phyloP scores from a whole-genome alignment of 177 flowering plant genomes.

The Telopea speciosissima region DNA sequence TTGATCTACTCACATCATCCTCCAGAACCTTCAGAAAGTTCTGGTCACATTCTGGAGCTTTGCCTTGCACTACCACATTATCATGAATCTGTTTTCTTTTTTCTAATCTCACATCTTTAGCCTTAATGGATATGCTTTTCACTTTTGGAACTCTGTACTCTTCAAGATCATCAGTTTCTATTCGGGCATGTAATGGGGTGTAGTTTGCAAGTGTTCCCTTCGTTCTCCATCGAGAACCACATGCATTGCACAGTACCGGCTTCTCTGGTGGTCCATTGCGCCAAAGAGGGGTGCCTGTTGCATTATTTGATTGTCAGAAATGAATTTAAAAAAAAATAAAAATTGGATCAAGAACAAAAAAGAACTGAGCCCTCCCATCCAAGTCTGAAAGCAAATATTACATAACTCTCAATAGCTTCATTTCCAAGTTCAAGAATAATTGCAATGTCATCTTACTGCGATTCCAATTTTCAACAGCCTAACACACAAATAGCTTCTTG shows the following conservation, averaged over 20 bases:
- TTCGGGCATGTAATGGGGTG: conserved; percentile 68
- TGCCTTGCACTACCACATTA: conserved; percentile 21
- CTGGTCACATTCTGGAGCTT: conserved; percentile 29
- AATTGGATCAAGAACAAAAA: neutral
- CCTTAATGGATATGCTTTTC: conserved; percentile 44
- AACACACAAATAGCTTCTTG: neutral
- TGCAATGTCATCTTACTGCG: neutral
- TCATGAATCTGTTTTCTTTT: conserved; percentile 49
- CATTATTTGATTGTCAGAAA: neutral
- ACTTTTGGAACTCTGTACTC: conserved; percentile 34
- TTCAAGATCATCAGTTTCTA: conserved; percentile 50
- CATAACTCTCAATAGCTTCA: neutral
- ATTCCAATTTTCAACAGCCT: neutral
- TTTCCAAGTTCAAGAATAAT: neutral
- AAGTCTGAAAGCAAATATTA: neutral
- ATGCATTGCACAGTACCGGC: conserved; percentile 81
- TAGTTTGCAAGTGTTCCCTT: conserved; percentile 70
- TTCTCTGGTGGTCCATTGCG: conserved; percentile 86
- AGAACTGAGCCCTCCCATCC: neutral
- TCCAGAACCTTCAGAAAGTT: conserved; percentile 45
- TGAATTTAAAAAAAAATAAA: neutral
- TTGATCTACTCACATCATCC: conserved; percentile 82
- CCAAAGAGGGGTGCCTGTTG: conserved; percentile 78
- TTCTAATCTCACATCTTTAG: conserved; percentile 38
- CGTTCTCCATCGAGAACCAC: conserved; percentile 85